Percentiles rank a stretch among this genome's conserved stretches.
Conservation (phyloP, 352 stramenopile species). For the Phytopythium oedochilum region DNA sequence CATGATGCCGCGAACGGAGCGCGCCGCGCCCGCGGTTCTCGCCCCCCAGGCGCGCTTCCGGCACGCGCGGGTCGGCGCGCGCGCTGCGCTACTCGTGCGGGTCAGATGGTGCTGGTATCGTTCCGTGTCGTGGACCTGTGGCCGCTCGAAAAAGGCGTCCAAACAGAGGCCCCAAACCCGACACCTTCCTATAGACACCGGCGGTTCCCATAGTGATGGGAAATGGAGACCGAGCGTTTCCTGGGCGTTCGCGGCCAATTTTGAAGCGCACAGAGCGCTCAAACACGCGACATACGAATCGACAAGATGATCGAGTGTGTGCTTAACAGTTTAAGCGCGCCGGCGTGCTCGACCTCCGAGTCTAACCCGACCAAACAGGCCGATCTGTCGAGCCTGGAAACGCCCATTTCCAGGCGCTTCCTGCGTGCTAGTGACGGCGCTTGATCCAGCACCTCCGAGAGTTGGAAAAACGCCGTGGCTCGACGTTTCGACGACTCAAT, state of each 20-base stretch:
- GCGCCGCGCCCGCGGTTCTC: not conserved
- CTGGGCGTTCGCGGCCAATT: too few species aligned
- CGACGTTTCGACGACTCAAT: not conserved
- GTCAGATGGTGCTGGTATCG: not conserved
- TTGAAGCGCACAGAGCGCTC: not conserved
- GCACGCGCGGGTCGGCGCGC: not conserved
- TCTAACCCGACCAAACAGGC: not conserved
- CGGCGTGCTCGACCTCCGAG: not conserved
- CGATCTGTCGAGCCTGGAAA: not conserved
- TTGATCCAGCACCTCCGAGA: not conserved
- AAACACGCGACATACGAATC: not conserved
- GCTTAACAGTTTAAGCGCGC: not conserved
- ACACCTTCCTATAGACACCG: not conserved
- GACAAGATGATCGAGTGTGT: not conserved
- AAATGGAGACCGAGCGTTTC: not conserved
- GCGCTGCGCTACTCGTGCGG: not conserved
- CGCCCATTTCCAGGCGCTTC: not conserved
- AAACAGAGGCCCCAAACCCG: not conserved
- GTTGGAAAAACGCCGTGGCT: not conserved
- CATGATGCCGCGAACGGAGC: constrained; percentile 14
- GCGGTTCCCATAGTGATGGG: constrained; percentile 2
- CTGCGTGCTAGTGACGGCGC: not conserved
- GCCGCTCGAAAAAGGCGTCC: not conserved
- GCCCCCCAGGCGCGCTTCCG: constrained; percentile 6
- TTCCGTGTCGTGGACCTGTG: not conserved